Evolutionary conservation across 2,329 filamentous ascomycete genomes (phyloP), one percentile per base, ranked within the genome.

Genomic region (Aspergillus fischeri): DNA sequence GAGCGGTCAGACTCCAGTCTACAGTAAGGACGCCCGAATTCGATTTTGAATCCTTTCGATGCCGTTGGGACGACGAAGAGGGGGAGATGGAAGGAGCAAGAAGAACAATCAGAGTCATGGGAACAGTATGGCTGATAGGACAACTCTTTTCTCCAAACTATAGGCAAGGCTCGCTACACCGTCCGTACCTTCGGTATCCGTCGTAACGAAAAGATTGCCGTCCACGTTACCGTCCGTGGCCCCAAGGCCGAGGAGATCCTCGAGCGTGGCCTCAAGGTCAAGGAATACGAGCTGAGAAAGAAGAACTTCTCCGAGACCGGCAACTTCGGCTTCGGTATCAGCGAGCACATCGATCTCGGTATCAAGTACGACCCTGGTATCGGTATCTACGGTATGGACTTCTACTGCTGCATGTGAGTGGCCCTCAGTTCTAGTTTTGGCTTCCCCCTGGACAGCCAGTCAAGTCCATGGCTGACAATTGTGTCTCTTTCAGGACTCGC

Each of bases 181-280:
- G 94, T 99, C 87, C 93, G 94, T 85, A 97, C 93, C 78, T 99
- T 99, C 83, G 94, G 94, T 89, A 99, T 99, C 87, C 93, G 94
- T 81, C 93, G 94, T 92, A 99, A 99, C 90, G 94, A 99, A 82
- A 97, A 97, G 90, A 99, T 99, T 77, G 84, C 94, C 70, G 94
- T 99, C 71, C 94, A 99, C 86, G 94, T 99, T 78, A 99, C 94
- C 77, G 92, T 99, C 83, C 94, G 94, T 79, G 94, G 94, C 77
- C 92, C 94, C 82, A 97, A 91, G 89, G 94, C 94, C 65, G 94
- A 99, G 87, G 94, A 99, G 84, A 99, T 99, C 76, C 89, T 99
- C 77, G 94, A 99, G 91, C 93, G 94, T 87, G 94, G 94, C 79
- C 90, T 99, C 79, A 99, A 99, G 89, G 94, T 99, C 88, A 99